Conservation (phyloP, 176 grass and related monocot genomes). For the Oryza meyeriana region DNA sequence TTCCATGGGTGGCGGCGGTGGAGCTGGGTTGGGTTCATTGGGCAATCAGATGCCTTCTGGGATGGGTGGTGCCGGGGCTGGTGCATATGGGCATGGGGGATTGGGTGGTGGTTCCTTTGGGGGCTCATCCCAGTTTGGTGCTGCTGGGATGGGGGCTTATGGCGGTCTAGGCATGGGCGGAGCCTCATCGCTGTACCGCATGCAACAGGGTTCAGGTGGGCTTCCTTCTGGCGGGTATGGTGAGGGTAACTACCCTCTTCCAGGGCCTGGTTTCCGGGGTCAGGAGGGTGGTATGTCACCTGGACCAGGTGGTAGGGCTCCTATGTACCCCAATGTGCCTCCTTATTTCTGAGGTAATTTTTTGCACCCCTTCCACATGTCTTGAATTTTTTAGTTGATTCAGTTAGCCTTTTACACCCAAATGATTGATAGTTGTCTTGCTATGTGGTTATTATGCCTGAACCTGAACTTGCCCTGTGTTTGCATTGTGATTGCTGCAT, state of each 20-base stretch:
- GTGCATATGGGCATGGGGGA: conserved; percentile 42
- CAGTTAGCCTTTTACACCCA: background rate
- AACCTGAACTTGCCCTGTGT: background rate
- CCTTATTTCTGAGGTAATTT: conserved; percentile 93
- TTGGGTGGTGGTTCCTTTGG: conserved; percentile 60
- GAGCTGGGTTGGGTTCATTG: conserved; percentile 50
- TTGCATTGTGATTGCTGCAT: background rate
- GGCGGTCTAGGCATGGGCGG: conserved; percentile 56
- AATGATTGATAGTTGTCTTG: background rate
- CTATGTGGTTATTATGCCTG: conserved; percentile 9
- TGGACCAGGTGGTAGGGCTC: conserved; percentile 53
- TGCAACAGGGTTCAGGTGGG: conserved; percentile 52
- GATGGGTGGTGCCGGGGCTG: conserved; percentile 41
- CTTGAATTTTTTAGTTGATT: conserved; percentile 1
- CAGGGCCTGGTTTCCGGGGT: conserved; percentile 54
- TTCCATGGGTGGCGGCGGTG: conserved; percentile 49
- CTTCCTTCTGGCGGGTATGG: conserved; percentile 51
- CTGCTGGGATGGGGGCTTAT: conserved; percentile 63
- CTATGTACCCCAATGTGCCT: conserved; percentile 72
- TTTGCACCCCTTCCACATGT: background rate
- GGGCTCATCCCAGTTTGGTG: conserved; percentile 59
- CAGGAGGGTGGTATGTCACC: conserved; percentile 68
- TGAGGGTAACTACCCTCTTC: conserved; percentile 62
- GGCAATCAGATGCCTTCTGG: conserved; percentile 51
- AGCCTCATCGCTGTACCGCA: conserved; percentile 51